Evolutionary conservation across 805 yeast species (phyloP), one percentile per base, ranked within the genome.

Genomic region (Candida maris): DNA sequence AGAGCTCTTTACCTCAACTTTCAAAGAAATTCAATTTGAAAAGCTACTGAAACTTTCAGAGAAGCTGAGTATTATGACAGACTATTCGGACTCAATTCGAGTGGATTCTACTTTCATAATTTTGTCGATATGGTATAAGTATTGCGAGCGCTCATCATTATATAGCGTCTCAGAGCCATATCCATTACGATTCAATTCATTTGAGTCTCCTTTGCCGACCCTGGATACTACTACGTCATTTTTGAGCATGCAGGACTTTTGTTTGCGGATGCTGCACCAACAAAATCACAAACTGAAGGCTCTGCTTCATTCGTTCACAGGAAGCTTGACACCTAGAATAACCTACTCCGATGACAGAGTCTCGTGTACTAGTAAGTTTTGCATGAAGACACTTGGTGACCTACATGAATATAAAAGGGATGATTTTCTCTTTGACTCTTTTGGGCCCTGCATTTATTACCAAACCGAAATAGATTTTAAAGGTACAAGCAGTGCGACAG

Each of bases 111-210:
- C 32, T 8, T 46, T 47, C 24, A 23, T 50, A 13, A 12, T 50
- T 1, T 39, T 45, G 9, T 37, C 48, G 6, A 14, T 57, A 8
- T 35, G 45, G 40, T 39, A 44, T 27, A 40, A 34, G 14, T 54
- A 26, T 37, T 17, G 35, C 14, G 37, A 35, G 19, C 29, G 20
- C 10, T 36, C 32, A 16, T 13, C 15, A 5, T 20, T 17, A 7
- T 13, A 22, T 27, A 15, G 10, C 4, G 16, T 15, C 19, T 23
- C 17, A 3, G 8, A 10, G 8, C 19, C 9, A 4, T 5, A 31
- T 4, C 12, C 30, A 16, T 22, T n/a, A 17, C 12, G 15, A 10
- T 9, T 22, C n/a, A 21, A 8, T 21, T 19, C 28, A 14, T 6
- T 13, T 22, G 28, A 22, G 6, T 6, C 5, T 10, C n/a, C 19